Evolutionary conservation across 108 stramenopile genomes (phyloP), one percentile per base, ranked within the genome.

Genomic region (Cyclotella sp.): DNA sequence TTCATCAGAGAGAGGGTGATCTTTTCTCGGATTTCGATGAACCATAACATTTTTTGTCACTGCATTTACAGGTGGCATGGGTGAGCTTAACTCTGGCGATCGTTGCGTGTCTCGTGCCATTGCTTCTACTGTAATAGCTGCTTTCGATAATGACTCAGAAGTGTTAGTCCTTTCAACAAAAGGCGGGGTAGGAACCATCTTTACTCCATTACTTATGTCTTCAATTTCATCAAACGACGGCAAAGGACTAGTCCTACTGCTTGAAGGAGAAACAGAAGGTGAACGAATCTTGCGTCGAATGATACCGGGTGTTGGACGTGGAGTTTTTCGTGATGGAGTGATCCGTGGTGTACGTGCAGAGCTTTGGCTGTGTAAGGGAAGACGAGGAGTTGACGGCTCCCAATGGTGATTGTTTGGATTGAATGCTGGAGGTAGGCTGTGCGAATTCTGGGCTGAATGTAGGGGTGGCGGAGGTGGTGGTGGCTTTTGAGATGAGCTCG

Each of bases 221-320:
- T 24, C 64, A 62, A n/a, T 44, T 13, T 61, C 65, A 59, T 52
- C 67, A 46, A 21, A 54, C 22, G 76, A 58, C 47, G 63, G 54
- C 9, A 70, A n/a, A 53, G 67, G 41, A 47, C 15, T 13, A 69
- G 14, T 43, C 19, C 9, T 29, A 82, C 70, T 72, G 16, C 57
- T 26, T 29, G 72, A 58, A 45, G 81, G 75, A 65, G 75, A 76
- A 26, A 76, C 28, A 0, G 70, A 84, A 7, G 76, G 79, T 21
- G 68, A 70, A 16, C 83, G 79, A 44, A 84, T 24, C 40, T 52
- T 71, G 30, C 69, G 24, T 58, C 83, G 83, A 52, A 84, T 84
- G 28, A 84, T 68, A n/a, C 83, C 79, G 3, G 83, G 79, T 41
- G 63, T 82, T 19, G 83, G 60, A 39, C 75, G 78, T 15, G 43